These are phyloP conservation scores for Picea glauca DNA, from an alignment of 75 land plant species.

Conservation along the genomic window DNA sequence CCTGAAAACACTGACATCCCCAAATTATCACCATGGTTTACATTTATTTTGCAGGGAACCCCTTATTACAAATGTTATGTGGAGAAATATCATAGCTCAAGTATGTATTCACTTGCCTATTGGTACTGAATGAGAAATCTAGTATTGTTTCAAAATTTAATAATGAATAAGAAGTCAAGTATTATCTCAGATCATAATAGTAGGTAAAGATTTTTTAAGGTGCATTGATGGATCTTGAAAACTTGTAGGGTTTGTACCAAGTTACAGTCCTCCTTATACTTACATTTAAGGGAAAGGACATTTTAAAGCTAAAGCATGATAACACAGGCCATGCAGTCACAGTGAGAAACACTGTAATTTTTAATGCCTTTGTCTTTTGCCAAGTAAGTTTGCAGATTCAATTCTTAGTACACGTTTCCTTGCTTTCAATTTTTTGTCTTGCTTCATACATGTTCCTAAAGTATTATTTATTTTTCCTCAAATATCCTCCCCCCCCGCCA, in stretches of 20 bases:
- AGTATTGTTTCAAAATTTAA: background rate
- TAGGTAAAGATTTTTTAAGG: too few species aligned
- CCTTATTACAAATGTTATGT: conserved; percentile 92
- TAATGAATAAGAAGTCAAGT: too few species aligned
- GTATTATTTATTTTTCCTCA: too few species aligned
- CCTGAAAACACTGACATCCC: too few species aligned
- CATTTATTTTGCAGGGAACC: conserved; percentile 51
- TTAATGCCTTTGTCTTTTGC: conserved; percentile 89
- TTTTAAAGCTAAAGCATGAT: conserved; percentile 41
- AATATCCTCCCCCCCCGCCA: too few species aligned
- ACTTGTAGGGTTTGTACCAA: conserved; percentile 77
- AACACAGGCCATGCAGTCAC: conserved; percentile 28
- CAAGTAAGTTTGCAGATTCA: conserved; percentile 44
- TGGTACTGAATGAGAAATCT: background rate
- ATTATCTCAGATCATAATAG: too few species aligned
- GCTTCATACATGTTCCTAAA: too few species aligned
- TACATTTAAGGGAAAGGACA: conserved; percentile 59
- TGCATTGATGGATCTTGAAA: background rate
- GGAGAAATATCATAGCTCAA: conserved; percentile 91
- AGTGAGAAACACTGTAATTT: conserved; percentile 72
- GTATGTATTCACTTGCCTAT: conserved; percentile 18
- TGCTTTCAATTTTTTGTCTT: too few species aligned
- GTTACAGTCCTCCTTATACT: conserved; percentile 65
- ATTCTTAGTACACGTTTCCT: too few species aligned
- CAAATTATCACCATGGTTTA: too few species aligned